Evolutionary conservation across 306 rosid species (phyloP), one percentile per base, ranked within the genome.

Genomic region (Pyrus bretschneideri): DNA sequence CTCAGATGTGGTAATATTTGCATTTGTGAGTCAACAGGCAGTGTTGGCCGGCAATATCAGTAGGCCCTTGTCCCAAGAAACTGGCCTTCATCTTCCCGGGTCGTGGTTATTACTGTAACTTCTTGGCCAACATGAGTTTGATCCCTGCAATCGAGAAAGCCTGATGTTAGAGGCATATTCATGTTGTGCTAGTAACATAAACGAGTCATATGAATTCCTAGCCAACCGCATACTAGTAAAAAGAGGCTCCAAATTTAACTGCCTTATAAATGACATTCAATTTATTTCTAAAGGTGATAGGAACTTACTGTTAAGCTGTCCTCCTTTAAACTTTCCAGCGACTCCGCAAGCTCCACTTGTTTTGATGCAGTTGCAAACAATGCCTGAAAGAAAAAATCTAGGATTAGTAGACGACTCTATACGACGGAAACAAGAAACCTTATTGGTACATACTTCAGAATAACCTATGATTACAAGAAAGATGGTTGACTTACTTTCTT

Each of bases 271-370:
- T 4, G 3, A 23, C 9, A 23, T 7, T 69, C 8, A 13, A 44
- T 4, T 23, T 23, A 60, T 27, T 23, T 49, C 38, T 49, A 73
- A 60, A 78, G 80, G 42, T 31, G 27, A 61, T 31, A 71, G 76
- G 80, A 71, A 89, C 96, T 82, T 86, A 94, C 98, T 54, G 86
- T 81, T 65, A 76, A 79, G 64, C 61, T 80, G 82, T 46, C 57
- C 45, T 87, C 94, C 87, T 84, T 88, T 63, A 94, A 79, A 72
- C 67, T 82, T 87, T 94, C 96, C 66, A 94, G 77, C 33, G 95
- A 91, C 85, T 94, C 95, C 35, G 97, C 96, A 80, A 94, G 98
- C 88, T 94, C 92, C 82, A 72, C 91, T 86, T 94, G 98, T 77
- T 89, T 92, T 69, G 98, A 94, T 79, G 97, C 88, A 78, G 98